phyloP scores from a whole-genome alignment of 805 yeast species.

The Pichia rugopelliculosa region DNA sequence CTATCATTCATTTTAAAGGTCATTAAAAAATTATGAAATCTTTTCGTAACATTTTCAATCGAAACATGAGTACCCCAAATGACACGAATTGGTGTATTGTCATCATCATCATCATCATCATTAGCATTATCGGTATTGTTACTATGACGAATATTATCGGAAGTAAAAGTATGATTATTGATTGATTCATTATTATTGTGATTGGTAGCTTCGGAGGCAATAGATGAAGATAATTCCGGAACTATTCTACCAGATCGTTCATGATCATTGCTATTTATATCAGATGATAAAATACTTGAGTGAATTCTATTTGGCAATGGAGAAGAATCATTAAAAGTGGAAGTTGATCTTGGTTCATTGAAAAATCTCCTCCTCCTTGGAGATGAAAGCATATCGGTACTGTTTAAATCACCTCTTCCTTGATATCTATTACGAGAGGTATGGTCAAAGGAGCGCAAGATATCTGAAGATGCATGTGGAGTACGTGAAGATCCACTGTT shows the following conservation, averaged over 20 bases:
- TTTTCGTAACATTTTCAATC: slow-evolving; percentile 75
- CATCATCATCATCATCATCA: background rate
- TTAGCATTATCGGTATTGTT: background rate
- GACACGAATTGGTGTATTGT: slow-evolving; percentile 73
- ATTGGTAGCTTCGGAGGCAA: slow-evolving; percentile 14
- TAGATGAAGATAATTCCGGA: slow-evolving; percentile 16
- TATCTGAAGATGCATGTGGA: slow-evolving; percentile 26
- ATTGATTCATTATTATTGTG: too few relatives aligned
- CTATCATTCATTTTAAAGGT: slow-evolving; percentile 76
- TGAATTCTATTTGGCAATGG: slow-evolving; percentile 2
- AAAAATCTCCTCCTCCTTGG: slow-evolving; percentile 60
- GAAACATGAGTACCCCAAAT: slow-evolving; percentile 99
- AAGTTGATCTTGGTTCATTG: slow-evolving; percentile 28
- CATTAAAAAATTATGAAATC: slow-evolving; percentile 77
- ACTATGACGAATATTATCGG: background rate
- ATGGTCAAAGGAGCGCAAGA: slow-evolving; percentile 34
- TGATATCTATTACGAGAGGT: slow-evolving; percentile 39
- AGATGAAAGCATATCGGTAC: slow-evolving; percentile 59
- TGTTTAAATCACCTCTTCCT: slow-evolving; percentile 72
- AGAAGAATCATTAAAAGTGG: slow-evolving; percentile 12
- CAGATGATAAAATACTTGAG: slow-evolving; percentile 14
- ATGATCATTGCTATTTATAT: background rate
- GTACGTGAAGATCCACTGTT: slow-evolving; percentile 19
- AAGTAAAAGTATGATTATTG: background rate
- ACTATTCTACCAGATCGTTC: slow-evolving; percentile 6